Evolutionary conservation across 345 rosid genomes (phyloP).

Genomic region (Salix purpurea): DNA sequence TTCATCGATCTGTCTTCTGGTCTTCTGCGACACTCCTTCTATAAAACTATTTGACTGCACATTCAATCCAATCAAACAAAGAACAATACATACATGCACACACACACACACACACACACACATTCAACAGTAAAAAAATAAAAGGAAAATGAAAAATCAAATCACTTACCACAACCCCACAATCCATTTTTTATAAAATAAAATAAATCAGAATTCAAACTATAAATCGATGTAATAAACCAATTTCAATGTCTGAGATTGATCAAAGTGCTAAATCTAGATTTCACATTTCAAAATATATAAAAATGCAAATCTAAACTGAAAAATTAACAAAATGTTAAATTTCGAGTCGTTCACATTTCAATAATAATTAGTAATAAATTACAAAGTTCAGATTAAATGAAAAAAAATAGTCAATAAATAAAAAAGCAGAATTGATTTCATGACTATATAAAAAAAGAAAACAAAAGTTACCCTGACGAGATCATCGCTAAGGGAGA

Average conservation of each 20-base stretch:
- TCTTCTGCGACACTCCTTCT: constrained; percentile 92
- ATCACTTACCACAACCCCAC: background rate
- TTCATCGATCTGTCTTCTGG: constrained; percentile 97
- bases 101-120: background rate
- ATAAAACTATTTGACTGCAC: constrained; percentile 82
- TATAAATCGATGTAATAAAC: background rate
- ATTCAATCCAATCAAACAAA: background rate
- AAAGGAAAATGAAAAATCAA: background rate
- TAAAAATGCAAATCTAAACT: background rate
- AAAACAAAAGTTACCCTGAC: constrained; percentile 46
- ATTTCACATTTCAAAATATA: background rate
- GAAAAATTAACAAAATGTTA: background rate
- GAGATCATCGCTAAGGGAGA: constrained; percentile 93
- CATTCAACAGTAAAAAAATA: background rate
- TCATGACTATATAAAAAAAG: background rate
- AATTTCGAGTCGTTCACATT: background rate
- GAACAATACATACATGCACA: background rate
- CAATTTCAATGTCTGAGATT: background rate
- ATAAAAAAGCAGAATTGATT: background rate
- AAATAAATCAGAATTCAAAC: background rate
- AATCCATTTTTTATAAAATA: background rate
- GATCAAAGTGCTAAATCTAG: background rate
- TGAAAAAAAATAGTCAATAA: background rate
- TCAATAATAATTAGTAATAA: background rate
- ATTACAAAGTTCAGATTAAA: background rate